A percentile compares a stretch with the other conserved stretches of the same genome.
Evolutionary conservation across 192 early-diverging fungal species (phyloP).

Genomic region (Umbelopsis vinacea): DNA sequence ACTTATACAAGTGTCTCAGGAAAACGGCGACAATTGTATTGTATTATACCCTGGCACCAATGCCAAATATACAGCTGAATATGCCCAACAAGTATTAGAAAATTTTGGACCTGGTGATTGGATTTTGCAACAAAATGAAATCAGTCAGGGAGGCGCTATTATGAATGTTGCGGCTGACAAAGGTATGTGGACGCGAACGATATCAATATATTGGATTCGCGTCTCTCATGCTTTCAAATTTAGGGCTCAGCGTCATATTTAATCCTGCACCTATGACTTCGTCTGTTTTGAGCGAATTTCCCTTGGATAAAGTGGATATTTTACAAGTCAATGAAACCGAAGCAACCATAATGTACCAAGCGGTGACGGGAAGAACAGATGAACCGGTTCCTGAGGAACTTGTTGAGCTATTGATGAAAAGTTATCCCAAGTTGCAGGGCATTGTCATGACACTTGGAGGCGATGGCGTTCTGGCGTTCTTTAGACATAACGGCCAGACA

Average conservation of each 20-base stretch:
- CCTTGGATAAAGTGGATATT: constrained; percentile 67
- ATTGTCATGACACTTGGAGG: constrained; percentile 72
- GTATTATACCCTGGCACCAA: constrained; percentile 85
- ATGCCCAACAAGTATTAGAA: constrained; percentile 55
- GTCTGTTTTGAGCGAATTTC: constrained; percentile 48
- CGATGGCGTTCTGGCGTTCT: constrained; percentile 62
- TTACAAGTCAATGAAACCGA: constrained; percentile 86
- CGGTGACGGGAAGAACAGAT: constrained; percentile 26
- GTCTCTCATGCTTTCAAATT: neutral
- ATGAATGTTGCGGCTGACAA: constrained; percentile 55
- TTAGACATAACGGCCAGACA: constrained; percentile 40
- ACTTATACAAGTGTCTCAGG: constrained; percentile 78
- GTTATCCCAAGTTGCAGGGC: constrained; percentile 53
- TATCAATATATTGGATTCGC: neutral
- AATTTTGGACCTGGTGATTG: constrained; percentile 67
- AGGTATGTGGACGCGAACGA: constrained; percentile 39
- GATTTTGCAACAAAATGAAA: constrained; percentile 91
- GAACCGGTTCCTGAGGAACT: constrained; percentile 26
- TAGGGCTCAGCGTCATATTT: constrained; percentile 74
- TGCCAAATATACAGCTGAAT: constrained; percentile 52
- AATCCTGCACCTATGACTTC: constrained; percentile 84
- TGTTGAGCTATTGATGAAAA: constrained; percentile 46
- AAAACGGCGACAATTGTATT: constrained; percentile 85
- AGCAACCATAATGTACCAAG: constrained; percentile 51
- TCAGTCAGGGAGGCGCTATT: constrained; percentile 67